Evolutionary conservation across 768 basidiomycete genomes (phyloP), one percentile per base, ranked within the genome.

Genomic region (Xerocomus potaroensis): DNA sequence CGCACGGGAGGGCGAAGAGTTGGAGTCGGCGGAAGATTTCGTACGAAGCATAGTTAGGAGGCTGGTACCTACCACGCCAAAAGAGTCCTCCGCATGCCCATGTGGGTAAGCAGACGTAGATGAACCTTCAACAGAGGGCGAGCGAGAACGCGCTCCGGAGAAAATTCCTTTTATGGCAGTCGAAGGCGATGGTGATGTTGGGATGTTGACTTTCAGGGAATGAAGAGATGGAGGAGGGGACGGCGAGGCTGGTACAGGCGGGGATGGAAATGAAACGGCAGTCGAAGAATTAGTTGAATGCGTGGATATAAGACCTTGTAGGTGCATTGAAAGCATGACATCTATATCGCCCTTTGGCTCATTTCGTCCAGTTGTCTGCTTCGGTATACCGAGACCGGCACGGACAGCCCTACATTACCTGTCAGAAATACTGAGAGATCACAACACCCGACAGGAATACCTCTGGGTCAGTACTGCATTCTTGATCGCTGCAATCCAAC

Each of bases 311-410:
- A 69, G 43, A n/a, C 77, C 80, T 55, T 87, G 84, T 26, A 79
- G 72, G 39, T 82, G 81, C 73, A 90, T 87, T 24, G 84, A 83
- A 29, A 90, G 72, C 78, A 88, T 85, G 38, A 89, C 87, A 60
- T 90, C 87, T 71, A 90, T 78, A 58, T 90, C 87, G 6, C 87
- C 87, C 37, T 81, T 74, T 18, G 85, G 86, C 50, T 87, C 87
- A 22, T 75, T 68, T 14, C 69, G 70, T 18, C 72, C 68, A 3
- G 68, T 55, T 18, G 67, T 66, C 32, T 67, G 67, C 0, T 72
- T 60, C 22, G 78, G 66, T 19, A 72, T 65, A 27, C 78, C 76
- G 11, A 89, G 63, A 14, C 87, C 87, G 8, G 81, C 84, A 18
- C 84, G 82, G 22, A 84, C 68, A 31, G 84, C 80, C 55, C 87